These are phyloP conservation scores for Durotheca rogersii DNA, from an alignment of 495 filamentous ascomycete genomes.

Conservation along the genomic window DNA sequence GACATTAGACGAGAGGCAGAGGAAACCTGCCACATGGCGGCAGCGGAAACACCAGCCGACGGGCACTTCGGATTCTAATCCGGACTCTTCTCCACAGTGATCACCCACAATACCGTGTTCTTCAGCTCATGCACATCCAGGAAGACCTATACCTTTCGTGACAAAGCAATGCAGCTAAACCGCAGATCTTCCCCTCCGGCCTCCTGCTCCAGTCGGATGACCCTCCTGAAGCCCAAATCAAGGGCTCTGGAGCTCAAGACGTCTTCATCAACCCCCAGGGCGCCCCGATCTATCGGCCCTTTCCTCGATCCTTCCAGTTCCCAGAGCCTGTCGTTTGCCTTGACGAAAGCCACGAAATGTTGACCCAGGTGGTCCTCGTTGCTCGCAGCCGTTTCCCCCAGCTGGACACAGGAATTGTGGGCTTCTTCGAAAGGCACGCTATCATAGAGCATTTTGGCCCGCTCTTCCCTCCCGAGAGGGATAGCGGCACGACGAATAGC, in stretches of 20 bases:
- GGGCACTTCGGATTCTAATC: neutral
- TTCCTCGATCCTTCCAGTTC: conserved; percentile 74
- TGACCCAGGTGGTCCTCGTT: conserved; percentile 52
- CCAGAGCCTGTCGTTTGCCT: conserved; percentile 69
- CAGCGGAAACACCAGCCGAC: neutral
- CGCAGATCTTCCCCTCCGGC: conserved; percentile 46
- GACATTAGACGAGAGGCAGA: neutral
- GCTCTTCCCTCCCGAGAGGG: conserved; percentile 49
- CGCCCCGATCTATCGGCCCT: conserved; percentile 72
- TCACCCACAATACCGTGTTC: neutral
- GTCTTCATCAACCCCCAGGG: conserved; percentile 63
- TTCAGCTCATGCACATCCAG: neutral
- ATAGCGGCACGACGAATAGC: conserved; percentile 45
- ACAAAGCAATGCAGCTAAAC: conserved; percentile 59
- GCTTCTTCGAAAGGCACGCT: conserved; percentile 66
- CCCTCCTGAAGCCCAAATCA: conserved; percentile 57
- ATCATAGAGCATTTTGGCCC: conserved; percentile 73
- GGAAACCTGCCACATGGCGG: neutral
- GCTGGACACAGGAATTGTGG: conserved; percentile 63
- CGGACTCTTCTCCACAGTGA: neutral
- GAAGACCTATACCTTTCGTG: conserved; percentile 25
- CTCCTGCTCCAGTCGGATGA: conserved; percentile 52
- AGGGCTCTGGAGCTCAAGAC: conserved; percentile 66
- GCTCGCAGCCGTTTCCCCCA: conserved; percentile 63
- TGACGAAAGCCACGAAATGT: conserved; percentile 80